phyloP scores from a whole-genome alignment of 2,329 filamentous ascomycete genomes.

The Fusarium hainanense region DNA sequence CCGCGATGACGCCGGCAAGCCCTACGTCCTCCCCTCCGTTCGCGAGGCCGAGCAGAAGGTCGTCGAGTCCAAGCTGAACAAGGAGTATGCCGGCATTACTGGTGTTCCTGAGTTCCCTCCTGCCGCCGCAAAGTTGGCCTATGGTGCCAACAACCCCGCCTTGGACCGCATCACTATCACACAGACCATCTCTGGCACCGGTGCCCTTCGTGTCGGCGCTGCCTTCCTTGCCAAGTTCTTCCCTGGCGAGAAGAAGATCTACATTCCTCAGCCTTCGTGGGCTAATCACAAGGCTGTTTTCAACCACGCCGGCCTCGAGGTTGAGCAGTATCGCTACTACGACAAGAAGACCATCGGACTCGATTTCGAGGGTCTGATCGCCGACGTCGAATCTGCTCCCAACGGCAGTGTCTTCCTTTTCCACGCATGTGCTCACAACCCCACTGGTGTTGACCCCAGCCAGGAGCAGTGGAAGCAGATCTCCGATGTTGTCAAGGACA shows the following conservation, averaged over 20 bases:
- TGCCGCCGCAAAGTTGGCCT: constrained; percentile 90
- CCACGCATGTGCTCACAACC: constrained; percentile 98
- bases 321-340: constrained; percentile 98
- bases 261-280: constrained; percentile 96
- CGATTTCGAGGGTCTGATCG: constrained; percentile 93
- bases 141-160: constrained; percentile 81
- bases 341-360: constrained; percentile 98
- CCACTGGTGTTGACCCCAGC: constrained; percentile 94
- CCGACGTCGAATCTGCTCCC: constrained; percentile 89
- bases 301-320: constrained; percentile 88
- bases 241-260: constrained; percentile 92
- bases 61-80: constrained; percentile 81
- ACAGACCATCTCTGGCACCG: constrained; percentile 97
- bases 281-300: constrained; percentile 98
- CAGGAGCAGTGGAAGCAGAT: constrained; percentile 93
- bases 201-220: constrained; percentile 92
- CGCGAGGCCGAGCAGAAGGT: constrained; percentile 89
- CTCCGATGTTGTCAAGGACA: constrained; percentile 84
- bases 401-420: constrained; percentile 90
- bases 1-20: constrained; percentile 97
- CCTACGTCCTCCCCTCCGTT: constrained; percentile 95
- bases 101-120: constrained; percentile 94
- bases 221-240: constrained; percentile 94
- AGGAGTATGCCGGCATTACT: constrained; percentile 98
- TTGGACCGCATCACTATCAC: constrained; percentile 89